A percentile compares a stretch with the other conserved stretches of the same genome.
Conservation (phyloP, 2,329 filamentous ascomycete species). For the Mycogone perniciosa region DNA sequence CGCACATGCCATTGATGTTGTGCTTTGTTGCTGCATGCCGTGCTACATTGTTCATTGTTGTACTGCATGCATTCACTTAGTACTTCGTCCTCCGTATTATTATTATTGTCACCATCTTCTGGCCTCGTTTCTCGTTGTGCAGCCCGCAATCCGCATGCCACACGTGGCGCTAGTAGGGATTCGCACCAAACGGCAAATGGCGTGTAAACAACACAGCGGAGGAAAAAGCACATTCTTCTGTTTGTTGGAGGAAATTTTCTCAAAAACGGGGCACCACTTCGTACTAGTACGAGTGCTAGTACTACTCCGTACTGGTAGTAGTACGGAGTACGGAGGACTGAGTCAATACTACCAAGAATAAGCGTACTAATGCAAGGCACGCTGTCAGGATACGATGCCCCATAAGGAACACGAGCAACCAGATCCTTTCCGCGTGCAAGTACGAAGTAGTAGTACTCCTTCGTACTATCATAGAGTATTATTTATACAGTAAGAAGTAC, state of each 20-base stretch:
- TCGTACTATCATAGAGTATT: conserved; percentile 5
- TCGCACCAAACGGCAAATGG: not conserved
- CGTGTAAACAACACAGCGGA: not conserved
- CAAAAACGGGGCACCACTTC: too few species aligned
- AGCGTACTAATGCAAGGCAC: not conserved
- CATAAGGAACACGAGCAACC: not conserved
- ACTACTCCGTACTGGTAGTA: not conserved
- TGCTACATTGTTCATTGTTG: too few species aligned
- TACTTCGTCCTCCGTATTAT: not conserved
- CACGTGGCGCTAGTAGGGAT: conserved; percentile 8
- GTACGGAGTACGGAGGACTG: not conserved
- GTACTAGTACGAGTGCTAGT: not conserved
- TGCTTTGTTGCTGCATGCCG: too few species aligned
- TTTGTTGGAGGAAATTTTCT: not conserved
- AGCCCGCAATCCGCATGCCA: conserved; percentile 8
- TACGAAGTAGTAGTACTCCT: not conserved
- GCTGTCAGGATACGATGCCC: not conserved
- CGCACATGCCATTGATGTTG: too few species aligned
- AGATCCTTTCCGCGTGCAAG: not conserved
- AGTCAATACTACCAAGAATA: not conserved
- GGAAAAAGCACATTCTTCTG: not conserved
- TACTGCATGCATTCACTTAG: not conserved
- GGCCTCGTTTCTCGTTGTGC: conserved; percentile 4
- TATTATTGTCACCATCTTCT: conserved; percentile 1
- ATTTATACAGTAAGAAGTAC: not conserved